Evolutionary conservation across 2,329 filamentous ascomycete genomes (phyloP), one percentile per base, ranked within the genome.

Genomic region (Exophiala aquamarina): DNA sequence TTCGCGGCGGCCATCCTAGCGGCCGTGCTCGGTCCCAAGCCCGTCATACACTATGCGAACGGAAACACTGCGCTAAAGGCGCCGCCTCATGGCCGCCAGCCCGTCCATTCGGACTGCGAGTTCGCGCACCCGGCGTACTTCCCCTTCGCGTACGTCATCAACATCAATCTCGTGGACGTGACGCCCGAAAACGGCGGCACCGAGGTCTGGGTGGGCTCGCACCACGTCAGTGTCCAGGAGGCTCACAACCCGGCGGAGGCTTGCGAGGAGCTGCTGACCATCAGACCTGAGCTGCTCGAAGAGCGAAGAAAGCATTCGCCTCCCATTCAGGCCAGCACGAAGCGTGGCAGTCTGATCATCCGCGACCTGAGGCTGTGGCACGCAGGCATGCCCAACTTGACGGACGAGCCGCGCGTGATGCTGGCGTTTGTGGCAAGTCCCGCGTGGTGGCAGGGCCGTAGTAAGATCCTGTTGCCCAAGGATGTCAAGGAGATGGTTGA

Each of bases 291-390:
- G 2, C 51, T 67, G 4, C 48, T 68, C 14, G 63, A 67, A 32
- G 47, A 56, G 20, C 58, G 69, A 7, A 59, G 65, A 4, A 58
- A 58, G 44, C 49, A 66, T 3, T 55, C 56, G 11, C 66, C 66
- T 3, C 68, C 68, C 0, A 49, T 71, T 4, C 70, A 73, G 59
- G 67, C 68, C 1, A 56, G 44, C 3, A 62, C 76, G 7, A 67
- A 65, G 17, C 72, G 72, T 17, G 79, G 81, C 0, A 75, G 76
- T 31, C 59, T 84, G 17, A 69, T 83, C 28, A 59, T 85, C 21
- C 70, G 82, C 2, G 81, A 84, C 59, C 61, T 84, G 43, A 66
- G 81, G 18, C 70, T 83, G 4, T 85, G 81, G 81, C 81, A 84
- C 60, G 79, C 78, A 0, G 81, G 81, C 0, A 81, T 82, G 75